A percentile compares a stretch with the other conserved stretches of the same genome.
Evolutionary conservation across 306 rosid genomes (phyloP).

Genomic region (Begonia peltatifolia): DNA sequence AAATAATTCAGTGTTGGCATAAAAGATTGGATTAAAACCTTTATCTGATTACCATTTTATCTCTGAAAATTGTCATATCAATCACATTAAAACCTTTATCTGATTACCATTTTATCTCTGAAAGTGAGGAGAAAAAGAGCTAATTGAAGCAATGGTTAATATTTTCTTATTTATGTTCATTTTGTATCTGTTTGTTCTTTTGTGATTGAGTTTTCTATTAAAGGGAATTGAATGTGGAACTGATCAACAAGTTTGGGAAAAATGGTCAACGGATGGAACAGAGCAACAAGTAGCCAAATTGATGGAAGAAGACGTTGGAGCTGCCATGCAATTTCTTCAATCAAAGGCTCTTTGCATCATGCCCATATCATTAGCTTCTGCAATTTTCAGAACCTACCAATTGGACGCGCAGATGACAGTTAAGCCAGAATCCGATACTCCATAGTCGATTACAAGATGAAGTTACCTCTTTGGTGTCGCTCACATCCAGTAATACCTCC

Average conservation of each 20-base stretch:
- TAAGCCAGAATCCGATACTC: conserved; percentile 72
- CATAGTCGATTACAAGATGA: conserved; percentile 22
- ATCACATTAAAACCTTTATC: no score
- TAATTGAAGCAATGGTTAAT: not conserved
- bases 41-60: no score
- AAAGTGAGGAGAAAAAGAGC: no score
- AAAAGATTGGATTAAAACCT: no score
- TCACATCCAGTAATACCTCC: conserved; percentile 6
- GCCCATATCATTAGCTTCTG: conserved; percentile 96
- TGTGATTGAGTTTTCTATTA: not conserved
- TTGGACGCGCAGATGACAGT: conserved; percentile 34
- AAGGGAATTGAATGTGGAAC: conserved; percentile 55
- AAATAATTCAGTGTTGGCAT: no score
- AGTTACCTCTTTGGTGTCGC: conserved; percentile 8
- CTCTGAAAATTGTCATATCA: no score
- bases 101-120: no score
- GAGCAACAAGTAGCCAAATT: conserved; percentile 91
- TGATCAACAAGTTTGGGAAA: conserved; percentile 68
- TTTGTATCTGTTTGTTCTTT: not conserved
- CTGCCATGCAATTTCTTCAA: conserved; percentile 96
- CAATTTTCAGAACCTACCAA: conserved; percentile 67
- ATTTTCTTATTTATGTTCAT: not conserved
- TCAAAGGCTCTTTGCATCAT: conserved; percentile 95
- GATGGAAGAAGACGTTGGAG: conserved; percentile 98
- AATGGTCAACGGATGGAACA: conserved; percentile 93